Conservation (phyloP, 2,329 filamentous ascomycete genomes). For the Neofusicoccum kwambonambiense region DNA sequence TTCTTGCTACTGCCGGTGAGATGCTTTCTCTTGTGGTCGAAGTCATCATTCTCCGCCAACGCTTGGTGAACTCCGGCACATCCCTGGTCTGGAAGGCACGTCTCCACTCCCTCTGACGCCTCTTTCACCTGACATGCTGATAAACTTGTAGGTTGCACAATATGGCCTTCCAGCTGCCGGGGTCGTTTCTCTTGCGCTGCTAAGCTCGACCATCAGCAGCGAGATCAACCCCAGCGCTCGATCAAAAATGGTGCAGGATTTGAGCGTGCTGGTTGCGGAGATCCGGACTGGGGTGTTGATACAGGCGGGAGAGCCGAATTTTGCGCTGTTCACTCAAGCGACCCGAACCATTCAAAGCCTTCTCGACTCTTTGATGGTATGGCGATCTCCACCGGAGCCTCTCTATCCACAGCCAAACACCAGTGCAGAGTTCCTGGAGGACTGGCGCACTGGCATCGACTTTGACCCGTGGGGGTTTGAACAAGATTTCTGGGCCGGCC, state of each 20-base stretch:
- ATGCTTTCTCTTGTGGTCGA: slow-evolving; percentile 34
- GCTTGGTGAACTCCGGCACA: slow-evolving; percentile 35
- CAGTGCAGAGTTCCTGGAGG: background rate
- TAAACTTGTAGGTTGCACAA: slow-evolving; percentile 26
- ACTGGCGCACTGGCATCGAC: background rate
- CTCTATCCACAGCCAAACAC: background rate
- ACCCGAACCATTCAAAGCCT: background rate
- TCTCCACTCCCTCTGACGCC: slow-evolving; percentile 11
- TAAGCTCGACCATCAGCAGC: slow-evolving; percentile 19
- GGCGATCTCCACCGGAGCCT: background rate
- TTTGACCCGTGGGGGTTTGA: background rate
- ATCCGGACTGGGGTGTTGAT: slow-evolving; percentile 27
- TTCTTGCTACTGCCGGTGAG: slow-evolving; percentile 27
- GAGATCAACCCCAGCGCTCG: background rate
- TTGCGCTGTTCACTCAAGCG: background rate
- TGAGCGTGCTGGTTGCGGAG: slow-evolving; percentile 34
- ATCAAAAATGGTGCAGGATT: slow-evolving; percentile 26
- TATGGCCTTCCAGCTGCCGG: slow-evolving; percentile 38
- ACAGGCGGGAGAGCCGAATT: background rate
- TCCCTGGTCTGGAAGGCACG: slow-evolving; percentile 35
- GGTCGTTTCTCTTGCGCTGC: slow-evolving; percentile 30
- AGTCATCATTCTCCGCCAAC: slow-evolving; percentile 28
- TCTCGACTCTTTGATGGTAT: background rate
- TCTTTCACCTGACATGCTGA: background rate
- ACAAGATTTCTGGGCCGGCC: background rate